Conservation (phyloP, 2,329 filamentous ascomycete genomes). For the Stachybotrys elegans region DNA sequence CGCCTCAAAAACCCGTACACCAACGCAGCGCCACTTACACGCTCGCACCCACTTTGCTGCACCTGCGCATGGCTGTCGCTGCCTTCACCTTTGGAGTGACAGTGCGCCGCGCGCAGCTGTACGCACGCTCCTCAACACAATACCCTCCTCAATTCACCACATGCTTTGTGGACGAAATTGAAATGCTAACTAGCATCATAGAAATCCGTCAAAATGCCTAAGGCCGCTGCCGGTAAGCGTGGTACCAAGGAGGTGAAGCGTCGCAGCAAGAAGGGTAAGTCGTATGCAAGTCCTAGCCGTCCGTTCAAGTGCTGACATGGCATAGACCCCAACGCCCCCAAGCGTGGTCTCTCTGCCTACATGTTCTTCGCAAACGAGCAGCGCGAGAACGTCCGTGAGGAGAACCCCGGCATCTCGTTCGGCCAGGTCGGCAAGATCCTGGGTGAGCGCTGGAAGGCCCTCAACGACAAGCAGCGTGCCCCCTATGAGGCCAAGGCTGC, state of each 20-base stretch:
- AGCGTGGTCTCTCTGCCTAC: slow-evolving; percentile 98
- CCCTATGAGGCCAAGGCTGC: slow-evolving; percentile 97
- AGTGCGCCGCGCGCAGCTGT: no score
- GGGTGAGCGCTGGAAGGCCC: slow-evolving; percentile 97
- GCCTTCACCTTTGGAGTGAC: slow-evolving; percentile 9
- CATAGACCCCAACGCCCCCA: slow-evolving; percentile 91
- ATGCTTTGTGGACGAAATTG: no score
- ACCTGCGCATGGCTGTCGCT: no score
- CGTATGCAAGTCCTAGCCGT: neutral
- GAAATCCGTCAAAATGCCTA: slow-evolving; percentile 47
- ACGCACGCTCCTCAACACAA: neutral
- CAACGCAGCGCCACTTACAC: no score
- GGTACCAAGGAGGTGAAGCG: slow-evolving; percentile 51
- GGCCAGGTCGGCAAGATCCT: slow-evolving; percentile 98
- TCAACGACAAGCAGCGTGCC: slow-evolving; percentile 85
- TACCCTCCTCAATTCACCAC: neutral
- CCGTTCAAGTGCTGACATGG: slow-evolving; percentile 1
- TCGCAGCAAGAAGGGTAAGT: slow-evolving; percentile 56
- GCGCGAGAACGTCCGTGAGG: slow-evolving; percentile 94
- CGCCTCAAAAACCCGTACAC: no score
- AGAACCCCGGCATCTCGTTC: slow-evolving; percentile 97
- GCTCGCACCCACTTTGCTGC: no score
- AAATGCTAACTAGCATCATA: slow-evolving; percentile 14
- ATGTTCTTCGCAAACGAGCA: slow-evolving; percentile 99
- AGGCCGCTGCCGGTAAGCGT: slow-evolving; percentile 48